Evolutionary conservation across 352 stramenopile genomes (phyloP).

Genomic region (Pythium utonaiense): DNA sequence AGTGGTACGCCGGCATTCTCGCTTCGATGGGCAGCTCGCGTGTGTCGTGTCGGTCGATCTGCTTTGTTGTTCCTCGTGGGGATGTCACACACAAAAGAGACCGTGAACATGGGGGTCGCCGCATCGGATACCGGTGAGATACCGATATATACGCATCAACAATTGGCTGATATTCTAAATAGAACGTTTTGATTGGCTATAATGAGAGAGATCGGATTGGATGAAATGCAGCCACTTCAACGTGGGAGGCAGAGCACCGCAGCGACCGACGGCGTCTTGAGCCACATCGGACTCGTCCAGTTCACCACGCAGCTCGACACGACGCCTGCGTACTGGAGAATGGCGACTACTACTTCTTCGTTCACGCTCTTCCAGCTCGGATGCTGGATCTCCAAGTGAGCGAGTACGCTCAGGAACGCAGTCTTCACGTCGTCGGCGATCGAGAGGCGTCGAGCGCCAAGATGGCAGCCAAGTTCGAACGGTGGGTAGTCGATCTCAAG

Average conservation of each 20-base stretch:
- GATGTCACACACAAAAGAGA: conserved; percentile 3
- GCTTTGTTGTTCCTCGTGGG: not conserved
- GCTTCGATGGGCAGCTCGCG: not conserved
- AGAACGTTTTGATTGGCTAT: not conserved
- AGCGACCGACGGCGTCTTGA: not conserved
- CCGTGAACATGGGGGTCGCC: not conserved
- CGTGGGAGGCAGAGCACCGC: too few species aligned
- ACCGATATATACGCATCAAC: not conserved
- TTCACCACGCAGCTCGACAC: not conserved
- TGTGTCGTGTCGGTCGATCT: not conserved
- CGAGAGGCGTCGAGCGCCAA: not conserved
- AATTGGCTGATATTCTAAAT: not conserved
- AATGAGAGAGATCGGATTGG: not conserved
- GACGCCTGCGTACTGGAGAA: not conserved
- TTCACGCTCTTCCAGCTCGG: not conserved
- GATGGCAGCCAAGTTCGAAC: not conserved
- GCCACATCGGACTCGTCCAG: not conserved
- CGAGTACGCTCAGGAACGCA: not conserved
- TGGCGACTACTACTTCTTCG: not conserved
- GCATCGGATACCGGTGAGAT: not conserved
- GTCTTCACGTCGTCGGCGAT: not conserved
- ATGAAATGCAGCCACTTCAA: not conserved
- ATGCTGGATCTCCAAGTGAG: not conserved
- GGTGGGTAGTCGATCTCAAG: not conserved
- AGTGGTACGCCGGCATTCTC: conserved; percentile 92